Evolutionary conservation across 108 stramenopile species (phyloP).

Genomic region (Fistulifera pelliculosa): DNA sequence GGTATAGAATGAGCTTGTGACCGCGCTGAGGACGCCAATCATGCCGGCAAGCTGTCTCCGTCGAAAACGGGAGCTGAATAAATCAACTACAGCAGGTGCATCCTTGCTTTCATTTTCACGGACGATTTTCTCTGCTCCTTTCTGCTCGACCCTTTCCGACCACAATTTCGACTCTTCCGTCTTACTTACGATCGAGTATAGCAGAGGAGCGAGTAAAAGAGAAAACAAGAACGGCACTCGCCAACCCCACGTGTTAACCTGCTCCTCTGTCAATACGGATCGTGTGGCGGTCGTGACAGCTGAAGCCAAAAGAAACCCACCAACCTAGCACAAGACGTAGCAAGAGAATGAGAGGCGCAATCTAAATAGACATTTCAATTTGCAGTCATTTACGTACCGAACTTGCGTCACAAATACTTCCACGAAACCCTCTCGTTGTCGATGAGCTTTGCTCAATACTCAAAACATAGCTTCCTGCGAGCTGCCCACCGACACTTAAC

Average conservation of each 20-base stretch:
- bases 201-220: slow-evolving; percentile 38
- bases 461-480: slow-evolving; percentile 61
- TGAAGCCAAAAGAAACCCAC: slow-evolving; percentile 58
- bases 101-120: slow-evolving; percentile 17
- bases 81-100: slow-evolving; percentile 40
- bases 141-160: slow-evolving; percentile 35
- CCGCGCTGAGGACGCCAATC: slow-evolving; percentile 39
- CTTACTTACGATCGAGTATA: slow-evolving; percentile 39
- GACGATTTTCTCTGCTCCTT: slow-evolving; percentile 33
- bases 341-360: too few relatives aligned
- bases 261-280: slow-evolving; percentile 40
- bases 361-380: not conserved
- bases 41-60: slow-evolving; percentile 47
- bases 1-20: slow-evolving; percentile 43
- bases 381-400: slow-evolving; percentile 29
- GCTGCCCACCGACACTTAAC: slow-evolving; percentile 82
- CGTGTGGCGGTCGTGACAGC: slow-evolving; percentile 45
- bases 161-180: slow-evolving; percentile 55
- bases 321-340: slow-evolving; percentile 24
- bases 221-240: slow-evolving; percentile 65
- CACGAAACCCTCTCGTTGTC: slow-evolving; percentile 46
- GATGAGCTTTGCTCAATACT: slow-evolving; percentile 54
- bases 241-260: slow-evolving; percentile 71
- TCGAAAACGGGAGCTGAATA: slow-evolving; percentile 43
- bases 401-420: slow-evolving; percentile 56